These are phyloP conservation scores for Irpex sp. DNA, from an alignment of 1,284 basidiomycete genomes.

Conservation along the genomic window DNA sequence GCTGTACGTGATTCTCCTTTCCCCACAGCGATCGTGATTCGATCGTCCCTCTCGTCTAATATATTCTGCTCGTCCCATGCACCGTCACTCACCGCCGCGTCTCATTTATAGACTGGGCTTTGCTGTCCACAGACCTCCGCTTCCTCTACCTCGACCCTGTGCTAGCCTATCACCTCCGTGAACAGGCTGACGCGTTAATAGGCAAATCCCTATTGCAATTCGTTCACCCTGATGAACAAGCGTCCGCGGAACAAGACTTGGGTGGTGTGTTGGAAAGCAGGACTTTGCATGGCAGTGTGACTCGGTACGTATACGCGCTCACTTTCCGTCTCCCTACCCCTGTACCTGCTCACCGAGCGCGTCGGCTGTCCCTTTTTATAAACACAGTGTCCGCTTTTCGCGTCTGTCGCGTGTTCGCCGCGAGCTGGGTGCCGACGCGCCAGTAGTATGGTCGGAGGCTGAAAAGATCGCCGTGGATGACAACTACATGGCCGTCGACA, in stretches of 20 bases:
- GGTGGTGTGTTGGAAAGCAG: conserved; percentile 74
- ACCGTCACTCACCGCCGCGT: conserved; percentile 19
- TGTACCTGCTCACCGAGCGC: conserved; percentile 5
- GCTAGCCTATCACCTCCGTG: conserved; percentile 71
- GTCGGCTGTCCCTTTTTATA: conserved; percentile 8
- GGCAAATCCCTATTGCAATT: conserved; percentile 80
- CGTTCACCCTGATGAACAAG: conserved; percentile 87
- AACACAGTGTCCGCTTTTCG: conserved; percentile 67
- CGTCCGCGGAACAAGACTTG: conserved; percentile 76
- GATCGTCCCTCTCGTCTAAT: conserved; percentile 25
- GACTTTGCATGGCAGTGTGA: conserved; percentile 89
- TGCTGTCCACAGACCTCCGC: conserved; percentile 69
- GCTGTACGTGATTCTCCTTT: conserved; percentile 52
- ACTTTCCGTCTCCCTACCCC: conserved; percentile 9
- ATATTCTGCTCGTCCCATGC: conserved; percentile 16
- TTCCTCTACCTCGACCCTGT: conserved; percentile 92
- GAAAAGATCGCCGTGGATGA: conserved; percentile 71
- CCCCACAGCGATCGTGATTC: conserved; percentile 30
- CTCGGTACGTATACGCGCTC: conserved; percentile 52
- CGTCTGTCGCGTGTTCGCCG: conserved; percentile 69
- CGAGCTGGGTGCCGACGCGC: conserved; percentile 59
- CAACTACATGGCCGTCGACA: conserved; percentile 85
- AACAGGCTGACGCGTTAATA: conserved; percentile 66
- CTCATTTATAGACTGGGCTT: conserved; percentile 56
- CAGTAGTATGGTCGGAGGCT: conserved; percentile 55